Conservation (phyloP, 768 basidiomycete species). For the Lyophyllum atratum region DNA sequence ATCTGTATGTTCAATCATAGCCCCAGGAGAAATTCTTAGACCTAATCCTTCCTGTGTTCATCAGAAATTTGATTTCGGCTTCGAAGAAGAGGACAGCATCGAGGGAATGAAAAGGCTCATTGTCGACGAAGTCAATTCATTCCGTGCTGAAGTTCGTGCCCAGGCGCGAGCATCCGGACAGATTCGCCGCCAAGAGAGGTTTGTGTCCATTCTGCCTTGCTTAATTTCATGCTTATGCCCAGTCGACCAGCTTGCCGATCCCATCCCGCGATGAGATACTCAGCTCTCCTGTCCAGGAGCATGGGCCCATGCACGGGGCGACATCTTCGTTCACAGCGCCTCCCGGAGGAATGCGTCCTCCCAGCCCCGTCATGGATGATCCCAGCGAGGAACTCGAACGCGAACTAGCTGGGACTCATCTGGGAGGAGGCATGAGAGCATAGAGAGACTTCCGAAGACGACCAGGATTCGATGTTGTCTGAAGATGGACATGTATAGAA, state of each 20-base stretch:
- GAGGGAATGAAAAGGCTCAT: constrained; percentile 98
- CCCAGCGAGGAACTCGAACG: constrained; percentile 85
- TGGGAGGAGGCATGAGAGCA: constrained; percentile 35
- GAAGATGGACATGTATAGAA: constrained; percentile 3
- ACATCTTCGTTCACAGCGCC: constrained; percentile 68
- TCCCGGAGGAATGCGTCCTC: constrained; percentile 41
- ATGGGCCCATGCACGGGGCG: constrained; percentile 58
- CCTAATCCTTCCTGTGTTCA: neutral
- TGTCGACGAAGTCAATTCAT: constrained; percentile 86
- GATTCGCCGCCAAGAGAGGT: constrained; percentile 80
- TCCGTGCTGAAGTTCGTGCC: constrained; percentile 88
- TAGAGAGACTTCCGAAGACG: neutral
- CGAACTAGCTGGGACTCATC: constrained; percentile 77
- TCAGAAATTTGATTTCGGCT: constrained; percentile 93
- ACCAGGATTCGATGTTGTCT: neutral
- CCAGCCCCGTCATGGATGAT: constrained; percentile 81
- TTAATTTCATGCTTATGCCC: constrained; percentile 3
- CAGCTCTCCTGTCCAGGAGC: constrained; percentile 72
- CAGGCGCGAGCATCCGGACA: constrained; percentile 75
- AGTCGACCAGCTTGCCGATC: constrained; percentile 62
- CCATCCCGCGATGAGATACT: constrained; percentile 82
- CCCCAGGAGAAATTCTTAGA: neutral
- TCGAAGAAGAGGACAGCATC: constrained; percentile 95
- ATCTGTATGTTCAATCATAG: constrained; percentile 44
- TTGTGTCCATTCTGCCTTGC: constrained; percentile 13